A percentile compares a stretch with the other conserved stretches of the same genome.
Evolutionary conservation across 78 protist genomes (phyloP).

Genomic region (Chrysochromulina tobinii): DNA sequence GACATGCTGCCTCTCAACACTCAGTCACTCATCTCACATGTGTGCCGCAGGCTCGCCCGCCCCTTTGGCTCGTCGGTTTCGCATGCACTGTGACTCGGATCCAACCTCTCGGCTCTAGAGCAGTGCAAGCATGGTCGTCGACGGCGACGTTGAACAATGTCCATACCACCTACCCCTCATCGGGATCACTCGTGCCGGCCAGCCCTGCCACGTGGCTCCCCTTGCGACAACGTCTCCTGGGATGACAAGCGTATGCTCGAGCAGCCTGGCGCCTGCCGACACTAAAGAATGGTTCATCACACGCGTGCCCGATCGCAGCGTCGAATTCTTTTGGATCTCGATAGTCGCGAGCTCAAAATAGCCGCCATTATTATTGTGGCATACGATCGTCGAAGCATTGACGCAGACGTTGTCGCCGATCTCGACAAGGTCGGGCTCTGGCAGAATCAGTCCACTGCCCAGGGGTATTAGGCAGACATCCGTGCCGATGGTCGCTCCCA

Average conservation of each 20-base stretch:
- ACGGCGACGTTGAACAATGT: too few relatives aligned
- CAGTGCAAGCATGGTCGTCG: too few relatives aligned
- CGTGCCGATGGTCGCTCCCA: neutral
- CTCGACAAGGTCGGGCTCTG: constrained; percentile 4
- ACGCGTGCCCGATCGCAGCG: constrained; percentile 3
- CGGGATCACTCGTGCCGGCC: neutral
- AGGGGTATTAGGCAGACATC: neutral
- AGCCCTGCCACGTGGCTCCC: neutral
- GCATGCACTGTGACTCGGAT: too few relatives aligned
- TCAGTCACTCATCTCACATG: too few relatives aligned
- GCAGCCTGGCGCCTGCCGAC: neutral
- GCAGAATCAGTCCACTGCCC: neutral
- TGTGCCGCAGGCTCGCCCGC: too few relatives aligned
- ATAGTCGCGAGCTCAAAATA: neutral
- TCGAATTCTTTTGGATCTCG: neutral
- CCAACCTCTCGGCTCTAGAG: too few relatives aligned
- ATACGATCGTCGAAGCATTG: neutral
- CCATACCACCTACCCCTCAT: too few relatives aligned
- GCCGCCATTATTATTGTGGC: neutral
- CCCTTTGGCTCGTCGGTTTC: too few relatives aligned
- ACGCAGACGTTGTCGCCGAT: neutral
- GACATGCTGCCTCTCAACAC: too few relatives aligned
- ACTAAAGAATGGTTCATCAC: neutral
- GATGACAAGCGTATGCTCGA: neutral
- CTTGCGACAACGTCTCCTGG: neutral